These are phyloP conservation scores for Pseudozyma thailandica DNA, from an alignment of 1,284 basidiomycete species.

Conservation along the genomic window DNA sequence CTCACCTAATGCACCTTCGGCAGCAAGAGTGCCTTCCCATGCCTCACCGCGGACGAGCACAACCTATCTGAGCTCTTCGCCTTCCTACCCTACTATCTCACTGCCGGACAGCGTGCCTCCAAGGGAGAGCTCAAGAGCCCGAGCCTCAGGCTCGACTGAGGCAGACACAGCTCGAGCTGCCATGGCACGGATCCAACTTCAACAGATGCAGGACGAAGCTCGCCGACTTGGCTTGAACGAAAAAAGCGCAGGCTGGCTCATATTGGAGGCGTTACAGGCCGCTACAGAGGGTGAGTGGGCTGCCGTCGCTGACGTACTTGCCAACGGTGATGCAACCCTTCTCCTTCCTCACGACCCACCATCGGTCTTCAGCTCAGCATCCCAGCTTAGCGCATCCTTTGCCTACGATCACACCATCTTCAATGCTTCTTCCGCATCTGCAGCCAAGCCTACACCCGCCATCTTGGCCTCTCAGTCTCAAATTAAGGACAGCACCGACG, in stretches of 20 bases:
- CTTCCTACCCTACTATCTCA: slow-evolving; percentile 25
- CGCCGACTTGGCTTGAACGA: slow-evolving; percentile 22
- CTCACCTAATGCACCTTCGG: background rate
- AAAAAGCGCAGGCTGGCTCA: slow-evolving; percentile 34
- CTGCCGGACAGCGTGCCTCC: slow-evolving; percentile 8
- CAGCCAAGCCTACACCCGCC: background rate
- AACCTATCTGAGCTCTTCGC: slow-evolving; percentile 20
- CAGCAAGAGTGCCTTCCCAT: background rate
- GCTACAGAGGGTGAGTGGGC: slow-evolving; percentile 78
- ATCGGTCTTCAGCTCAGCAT: slow-evolving; percentile 62
- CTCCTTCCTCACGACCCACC: slow-evolving; percentile 77
- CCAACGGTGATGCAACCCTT: slow-evolving; percentile 78
- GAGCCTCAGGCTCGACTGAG: background rate
- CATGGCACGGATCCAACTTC: slow-evolving; percentile 18
- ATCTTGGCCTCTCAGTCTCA: background rate
- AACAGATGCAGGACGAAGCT: slow-evolving; percentile 31
- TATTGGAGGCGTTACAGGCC: slow-evolving; percentile 80
- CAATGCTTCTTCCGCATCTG: slow-evolving; percentile 57
- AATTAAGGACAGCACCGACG: background rate
- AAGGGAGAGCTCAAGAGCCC: slow-evolving; percentile 1
- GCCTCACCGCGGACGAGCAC: slow-evolving; percentile 9
- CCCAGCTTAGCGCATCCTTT: slow-evolving; percentile 51
- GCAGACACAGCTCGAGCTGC: slow-evolving; percentile 5
- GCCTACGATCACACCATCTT: slow-evolving; percentile 75
- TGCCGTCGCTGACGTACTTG: slow-evolving; percentile 77